phyloP scores from a whole-genome alignment of 139 green algal species.

The Asterochloris sp. region DNA sequence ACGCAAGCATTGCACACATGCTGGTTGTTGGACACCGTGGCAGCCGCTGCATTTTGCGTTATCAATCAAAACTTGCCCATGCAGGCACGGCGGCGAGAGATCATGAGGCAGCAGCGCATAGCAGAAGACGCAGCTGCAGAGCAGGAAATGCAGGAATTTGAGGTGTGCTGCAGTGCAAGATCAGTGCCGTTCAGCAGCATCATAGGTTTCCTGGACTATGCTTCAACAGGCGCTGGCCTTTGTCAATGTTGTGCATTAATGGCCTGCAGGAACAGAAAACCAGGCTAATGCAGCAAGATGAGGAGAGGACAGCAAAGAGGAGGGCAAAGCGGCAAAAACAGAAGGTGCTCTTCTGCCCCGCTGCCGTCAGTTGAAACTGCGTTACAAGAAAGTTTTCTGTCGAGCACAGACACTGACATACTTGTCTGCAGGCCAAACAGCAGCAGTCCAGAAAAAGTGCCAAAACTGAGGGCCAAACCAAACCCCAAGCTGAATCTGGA shows the following conservation, averaged over 20 bases:
- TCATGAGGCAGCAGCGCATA: slow-evolving; percentile 51
- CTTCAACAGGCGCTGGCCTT: background rate
- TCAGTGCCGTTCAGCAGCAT: background rate
- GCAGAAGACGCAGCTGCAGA: slow-evolving; percentile 28
- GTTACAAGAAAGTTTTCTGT: too few relatives aligned
- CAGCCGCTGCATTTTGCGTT: background rate
- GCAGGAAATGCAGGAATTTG: slow-evolving; percentile 18
- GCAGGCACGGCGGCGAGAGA: slow-evolving; percentile 61
- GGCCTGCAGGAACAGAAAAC: slow-evolving; percentile 27
- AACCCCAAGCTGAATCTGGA: too few relatives aligned
- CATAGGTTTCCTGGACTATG: background rate
- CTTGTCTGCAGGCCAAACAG: too few relatives aligned
- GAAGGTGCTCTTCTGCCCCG: slow-evolving; percentile 34
- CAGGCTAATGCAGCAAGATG: slow-evolving; percentile 31
- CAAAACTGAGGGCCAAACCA: too few relatives aligned
- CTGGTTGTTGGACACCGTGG: background rate
- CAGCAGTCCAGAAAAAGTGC: too few relatives aligned
- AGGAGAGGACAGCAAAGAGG: slow-evolving; percentile 55
- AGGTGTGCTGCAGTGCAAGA: slow-evolving; percentile 8
- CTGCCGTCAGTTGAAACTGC: too few relatives aligned
- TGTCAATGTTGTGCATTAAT: background rate
- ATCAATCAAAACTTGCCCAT: background rate
- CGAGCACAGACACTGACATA: too few relatives aligned
- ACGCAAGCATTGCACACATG: too few relatives aligned
- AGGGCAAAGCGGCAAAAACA: slow-evolving; percentile 63